Percentiles rank a stretch among this genome's conserved stretches.
Conservation (phyloP, 2,329 filamentous ascomycete species). For the Zelopaecilomyces penicillatus region DNA sequence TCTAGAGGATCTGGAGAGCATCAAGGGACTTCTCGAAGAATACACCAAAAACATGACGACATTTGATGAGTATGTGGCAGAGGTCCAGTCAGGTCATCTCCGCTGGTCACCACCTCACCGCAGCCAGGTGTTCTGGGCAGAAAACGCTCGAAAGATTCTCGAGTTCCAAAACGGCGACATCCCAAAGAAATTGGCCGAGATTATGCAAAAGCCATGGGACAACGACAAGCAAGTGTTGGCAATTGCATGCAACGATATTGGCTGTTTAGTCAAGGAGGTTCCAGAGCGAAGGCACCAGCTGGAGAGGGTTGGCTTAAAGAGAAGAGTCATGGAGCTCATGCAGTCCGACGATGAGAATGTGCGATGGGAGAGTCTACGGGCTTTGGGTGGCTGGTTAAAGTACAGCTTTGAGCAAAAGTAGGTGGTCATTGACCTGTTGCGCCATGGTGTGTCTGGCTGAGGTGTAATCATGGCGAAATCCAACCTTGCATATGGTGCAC, state of each 20-base stretch:
- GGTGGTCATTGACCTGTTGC: not conserved
- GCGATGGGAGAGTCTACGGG: conserved; percentile 84
- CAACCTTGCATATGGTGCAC: too few relatives aligned
- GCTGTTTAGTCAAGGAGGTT: conserved; percentile 79
- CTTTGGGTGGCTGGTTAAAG: conserved; percentile 60
- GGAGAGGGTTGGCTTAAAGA: conserved; percentile 79
- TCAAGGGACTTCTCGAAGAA: conserved; percentile 57
- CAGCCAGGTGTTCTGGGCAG: conserved; percentile 80
- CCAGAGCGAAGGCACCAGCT: conserved; percentile 73
- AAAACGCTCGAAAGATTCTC: conserved; percentile 80
- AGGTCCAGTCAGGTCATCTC: conserved; percentile 77
- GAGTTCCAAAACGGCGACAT: conserved; percentile 75
- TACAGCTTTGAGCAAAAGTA: conserved; percentile 48
- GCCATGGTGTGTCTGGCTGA: too few relatives aligned
- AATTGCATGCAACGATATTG: conserved; percentile 88
- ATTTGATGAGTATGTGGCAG: conserved; percentile 82
- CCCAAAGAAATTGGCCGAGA: conserved; percentile 74
- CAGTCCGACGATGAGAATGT: conserved; percentile 79
- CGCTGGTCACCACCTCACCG: conserved; percentile 90
- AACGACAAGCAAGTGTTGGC: conserved; percentile 83
- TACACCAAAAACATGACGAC: conserved; percentile 66
- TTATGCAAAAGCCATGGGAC: conserved; percentile 64
- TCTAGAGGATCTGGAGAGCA: conserved; percentile 50
- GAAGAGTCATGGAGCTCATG: conserved; percentile 89
- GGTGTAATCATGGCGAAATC: too few relatives aligned